Conservation (phyloP, 2,329 filamentous ascomycete species). For the Monosporascus sp. region DNA sequence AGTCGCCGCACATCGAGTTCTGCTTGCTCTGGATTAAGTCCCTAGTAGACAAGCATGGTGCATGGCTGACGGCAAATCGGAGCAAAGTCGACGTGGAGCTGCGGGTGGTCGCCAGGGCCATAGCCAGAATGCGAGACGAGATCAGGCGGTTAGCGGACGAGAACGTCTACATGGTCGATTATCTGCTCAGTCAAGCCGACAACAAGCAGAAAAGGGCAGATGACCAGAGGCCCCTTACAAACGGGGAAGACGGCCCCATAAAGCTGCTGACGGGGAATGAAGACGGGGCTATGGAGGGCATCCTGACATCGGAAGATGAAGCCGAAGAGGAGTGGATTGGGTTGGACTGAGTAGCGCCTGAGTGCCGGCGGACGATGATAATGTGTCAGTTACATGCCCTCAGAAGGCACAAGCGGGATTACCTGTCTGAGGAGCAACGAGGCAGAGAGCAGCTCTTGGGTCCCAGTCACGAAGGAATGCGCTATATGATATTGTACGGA, state of each 20-base stretch:
- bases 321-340: slow-evolving; percentile 27
- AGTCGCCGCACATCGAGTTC: slow-evolving; percentile 90
- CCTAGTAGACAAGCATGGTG: slow-evolving; percentile 73
- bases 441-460: neutral
- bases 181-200: slow-evolving; percentile 54
- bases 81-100: slow-evolving; percentile 79
- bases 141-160: slow-evolving; percentile 78
- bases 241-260: slow-evolving; percentile 13
- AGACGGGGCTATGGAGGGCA: slow-evolving; percentile 9
- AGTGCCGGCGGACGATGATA: neutral
- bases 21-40: slow-evolving; percentile 90
- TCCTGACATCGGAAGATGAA: slow-evolving; percentile 14
- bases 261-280: slow-evolving; percentile 17
- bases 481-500: too few relatives aligned
- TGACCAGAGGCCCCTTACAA: slow-evolving; percentile 4
- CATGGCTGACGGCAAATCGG: slow-evolving; percentile 76
- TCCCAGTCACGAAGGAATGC: too few relatives aligned
- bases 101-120: slow-evolving; percentile 72
- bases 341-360: slow-evolving; percentile 16
- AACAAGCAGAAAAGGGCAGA: slow-evolving; percentile 10
- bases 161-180: slow-evolving; percentile 86
- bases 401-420: neutral
- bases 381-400: neutral
- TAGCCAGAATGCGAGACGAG: slow-evolving; percentile 75
- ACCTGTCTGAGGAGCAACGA: neutral